Evolutionary conservation across 108 stramenopile species (phyloP).

Genomic region (Cyclotella cryptica): DNA sequence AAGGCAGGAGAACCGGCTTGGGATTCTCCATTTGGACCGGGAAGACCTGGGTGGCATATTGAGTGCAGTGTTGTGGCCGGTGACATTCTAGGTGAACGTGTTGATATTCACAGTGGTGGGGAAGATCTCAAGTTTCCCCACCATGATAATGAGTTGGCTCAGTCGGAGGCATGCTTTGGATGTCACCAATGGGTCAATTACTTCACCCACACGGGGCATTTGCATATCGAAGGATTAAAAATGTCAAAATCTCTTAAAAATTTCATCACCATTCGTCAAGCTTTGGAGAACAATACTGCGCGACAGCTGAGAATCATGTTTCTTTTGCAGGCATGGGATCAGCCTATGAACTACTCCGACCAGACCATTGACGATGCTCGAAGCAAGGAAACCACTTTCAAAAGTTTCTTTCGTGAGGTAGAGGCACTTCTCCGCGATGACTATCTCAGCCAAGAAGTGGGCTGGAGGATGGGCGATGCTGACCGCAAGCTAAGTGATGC

Average conservation of each 20-base stretch:
- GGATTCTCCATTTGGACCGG: slow-evolving; percentile 97
- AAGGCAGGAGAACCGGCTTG: slow-evolving; percentile 96
- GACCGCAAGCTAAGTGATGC: slow-evolving; percentile 64
- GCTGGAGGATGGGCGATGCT: slow-evolving; percentile 65
- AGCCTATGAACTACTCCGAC: slow-evolving; percentile 96
- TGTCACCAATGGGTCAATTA: slow-evolving; percentile 93
- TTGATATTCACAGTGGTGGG: slow-evolving; percentile 97
- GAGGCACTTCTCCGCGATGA: slow-evolving; percentile 85
- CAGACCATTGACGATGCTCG: slow-evolving; percentile 95
- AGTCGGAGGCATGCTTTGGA: slow-evolving; percentile 86
- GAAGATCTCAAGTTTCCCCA: slow-evolving; percentile 99
- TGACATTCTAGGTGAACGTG: slow-evolving; percentile 78
- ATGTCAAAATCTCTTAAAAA: slow-evolving; percentile 98
- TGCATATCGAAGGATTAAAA: slow-evolving; percentile 96
- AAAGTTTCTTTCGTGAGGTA: slow-evolving; percentile 93
- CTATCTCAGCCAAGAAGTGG: slow-evolving; percentile 59
- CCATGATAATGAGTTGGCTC: slow-evolving; percentile 99
- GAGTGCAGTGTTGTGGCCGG: slow-evolving; percentile 97
- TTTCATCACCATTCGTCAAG: slow-evolving; percentile 95
- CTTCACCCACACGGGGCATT: slow-evolving; percentile 94
- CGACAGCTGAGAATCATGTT: slow-evolving; percentile 94
- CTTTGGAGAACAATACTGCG: slow-evolving; percentile 82
- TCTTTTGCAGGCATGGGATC: slow-evolving; percentile 92
- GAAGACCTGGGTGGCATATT: slow-evolving; percentile 99
- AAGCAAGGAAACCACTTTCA: slow-evolving; percentile 88